A percentile compares a stretch with the other conserved stretches of the same genome.
phyloP scores from a whole-genome alignment of 345 rosid genomes.

The Sapria himalayana region DNA sequence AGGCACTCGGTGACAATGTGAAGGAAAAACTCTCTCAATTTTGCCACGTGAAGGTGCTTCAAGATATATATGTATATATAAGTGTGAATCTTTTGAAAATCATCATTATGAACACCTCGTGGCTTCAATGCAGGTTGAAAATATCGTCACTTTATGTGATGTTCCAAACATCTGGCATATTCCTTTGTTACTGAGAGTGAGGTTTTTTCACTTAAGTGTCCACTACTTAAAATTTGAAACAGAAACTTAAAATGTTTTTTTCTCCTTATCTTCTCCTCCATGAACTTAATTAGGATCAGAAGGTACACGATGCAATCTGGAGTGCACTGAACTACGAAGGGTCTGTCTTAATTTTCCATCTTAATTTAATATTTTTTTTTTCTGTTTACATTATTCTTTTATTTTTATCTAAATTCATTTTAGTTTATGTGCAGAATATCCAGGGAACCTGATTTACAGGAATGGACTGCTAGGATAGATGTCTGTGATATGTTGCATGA shows the following conservation, averaged over 20 bases:
- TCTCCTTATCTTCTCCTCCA: constrained; percentile 1
- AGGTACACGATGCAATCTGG: constrained; percentile 78
- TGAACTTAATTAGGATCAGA: constrained; percentile 50
- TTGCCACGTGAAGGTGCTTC: constrained; percentile 72
- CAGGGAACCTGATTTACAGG: constrained; percentile 42
- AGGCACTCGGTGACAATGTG: constrained; percentile 80
- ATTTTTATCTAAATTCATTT: constrained; percentile 4
- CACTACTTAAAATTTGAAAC: constrained; percentile 3
- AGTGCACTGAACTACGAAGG: constrained; percentile 48
- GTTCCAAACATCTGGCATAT: constrained; percentile 95
- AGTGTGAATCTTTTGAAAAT: constrained; percentile 5
- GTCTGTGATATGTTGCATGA: constrained; percentile 41
- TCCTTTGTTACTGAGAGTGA: constrained; percentile 72
- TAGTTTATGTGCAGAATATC: constrained; percentile 26
- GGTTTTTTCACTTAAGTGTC: constrained; percentile 7
- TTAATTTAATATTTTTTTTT: background rate
- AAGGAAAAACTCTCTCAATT: constrained; percentile 74
- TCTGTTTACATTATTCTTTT: background rate
- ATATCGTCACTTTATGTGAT: constrained; percentile 61
- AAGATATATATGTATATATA: background rate
- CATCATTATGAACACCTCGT: background rate
- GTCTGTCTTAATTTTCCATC: constrained; percentile 34
- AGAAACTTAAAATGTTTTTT: constrained; percentile 1
- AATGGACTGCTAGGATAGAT: constrained; percentile 58
- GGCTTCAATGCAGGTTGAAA: constrained; percentile 35